These are phyloP conservation scores for Cladosporium oxysporum DNA, from an alignment of 2,329 filamentous ascomycete genomes.

Conservation along the genomic window DNA sequence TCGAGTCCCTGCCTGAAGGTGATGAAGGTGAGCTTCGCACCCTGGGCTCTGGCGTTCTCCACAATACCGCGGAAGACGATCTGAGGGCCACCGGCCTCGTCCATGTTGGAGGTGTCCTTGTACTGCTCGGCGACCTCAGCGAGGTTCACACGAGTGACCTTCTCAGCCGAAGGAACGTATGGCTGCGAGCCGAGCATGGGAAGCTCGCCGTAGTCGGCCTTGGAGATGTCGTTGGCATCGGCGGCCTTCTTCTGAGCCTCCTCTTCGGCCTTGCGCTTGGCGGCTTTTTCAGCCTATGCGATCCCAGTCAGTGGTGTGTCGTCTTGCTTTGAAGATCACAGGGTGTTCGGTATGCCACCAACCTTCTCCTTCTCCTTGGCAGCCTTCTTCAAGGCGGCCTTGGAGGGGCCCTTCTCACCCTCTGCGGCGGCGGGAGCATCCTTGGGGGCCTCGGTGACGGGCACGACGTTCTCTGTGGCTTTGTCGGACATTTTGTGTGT, in stretches of 20 bases:
- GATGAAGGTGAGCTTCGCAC: slow-evolving; percentile 87
- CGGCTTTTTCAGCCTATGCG: slow-evolving; percentile 61
- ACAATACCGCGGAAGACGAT: slow-evolving; percentile 79
- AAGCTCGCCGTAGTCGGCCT: slow-evolving; percentile 77
- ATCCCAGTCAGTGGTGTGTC: slow-evolving; percentile 11
- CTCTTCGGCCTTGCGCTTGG: slow-evolving; percentile 67
- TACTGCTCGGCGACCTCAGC: slow-evolving; percentile 63
- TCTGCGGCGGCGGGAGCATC: slow-evolving; percentile 28
- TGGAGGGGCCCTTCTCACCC: slow-evolving; percentile 58
- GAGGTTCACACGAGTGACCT: slow-evolving; percentile 60
- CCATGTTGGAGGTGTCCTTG: slow-evolving; percentile 56
- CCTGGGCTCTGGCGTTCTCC: slow-evolving; percentile 84
- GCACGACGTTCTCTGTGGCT: slow-evolving; percentile 24
- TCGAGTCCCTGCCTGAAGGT: slow-evolving; percentile 76
- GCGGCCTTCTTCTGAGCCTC: slow-evolving; percentile 66
- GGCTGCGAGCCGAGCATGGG: slow-evolving; percentile 58
- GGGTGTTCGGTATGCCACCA: slow-evolving; percentile 27
- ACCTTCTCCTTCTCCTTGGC: slow-evolving; percentile 90
- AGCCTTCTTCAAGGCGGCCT: slow-evolving; percentile 83
- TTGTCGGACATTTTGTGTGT: slow-evolving; percentile 23
- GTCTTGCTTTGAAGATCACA: background rate
- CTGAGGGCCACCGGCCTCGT: slow-evolving; percentile 48
- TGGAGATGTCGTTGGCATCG: slow-evolving; percentile 64
- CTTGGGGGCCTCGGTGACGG: slow-evolving; percentile 24
- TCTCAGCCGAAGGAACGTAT: slow-evolving; percentile 50